Evolutionary conservation across 768 basidiomycete species (phyloP).

Genomic region (Galerina sulciceps): DNA sequence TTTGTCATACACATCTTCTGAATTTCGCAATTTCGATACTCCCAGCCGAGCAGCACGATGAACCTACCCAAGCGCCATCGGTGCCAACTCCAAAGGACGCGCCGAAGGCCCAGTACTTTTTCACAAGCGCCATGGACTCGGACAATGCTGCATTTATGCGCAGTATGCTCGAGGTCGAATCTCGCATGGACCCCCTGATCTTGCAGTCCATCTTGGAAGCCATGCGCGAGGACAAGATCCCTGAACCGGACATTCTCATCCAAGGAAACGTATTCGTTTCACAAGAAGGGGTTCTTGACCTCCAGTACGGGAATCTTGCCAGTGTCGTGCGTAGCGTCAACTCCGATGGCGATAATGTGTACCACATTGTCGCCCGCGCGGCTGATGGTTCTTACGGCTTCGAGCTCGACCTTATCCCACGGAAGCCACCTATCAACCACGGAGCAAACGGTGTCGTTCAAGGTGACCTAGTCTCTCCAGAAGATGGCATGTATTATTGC

Average conservation of each 20-base stretch:
- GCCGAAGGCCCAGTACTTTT: background rate
- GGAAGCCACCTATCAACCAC: background rate
- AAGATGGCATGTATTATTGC: conserved; percentile 5
- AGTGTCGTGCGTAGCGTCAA: background rate
- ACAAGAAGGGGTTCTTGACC: background rate
- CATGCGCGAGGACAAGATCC: background rate
- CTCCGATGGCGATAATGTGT: background rate
- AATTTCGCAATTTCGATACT: background rate
- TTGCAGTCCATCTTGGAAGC: background rate
- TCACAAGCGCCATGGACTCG: conserved; percentile 1
- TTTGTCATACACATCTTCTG: background rate
- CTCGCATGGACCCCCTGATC: background rate
- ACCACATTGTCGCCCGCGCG: background rate
- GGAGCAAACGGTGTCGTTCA: conserved; percentile 1
- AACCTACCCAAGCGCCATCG: no score
- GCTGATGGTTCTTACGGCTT: background rate
- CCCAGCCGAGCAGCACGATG: background rate
- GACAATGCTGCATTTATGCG: background rate
- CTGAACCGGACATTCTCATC: background rate
- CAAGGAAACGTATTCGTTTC: background rate
- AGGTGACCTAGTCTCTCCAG: background rate
- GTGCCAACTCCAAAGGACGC: background rate
- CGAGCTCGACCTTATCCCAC: background rate
- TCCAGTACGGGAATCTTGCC: background rate
- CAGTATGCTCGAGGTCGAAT: background rate